Evolutionary conservation across 176 grass and related monocot genomes (phyloP).

Genomic region (Avena atlantica): DNA sequence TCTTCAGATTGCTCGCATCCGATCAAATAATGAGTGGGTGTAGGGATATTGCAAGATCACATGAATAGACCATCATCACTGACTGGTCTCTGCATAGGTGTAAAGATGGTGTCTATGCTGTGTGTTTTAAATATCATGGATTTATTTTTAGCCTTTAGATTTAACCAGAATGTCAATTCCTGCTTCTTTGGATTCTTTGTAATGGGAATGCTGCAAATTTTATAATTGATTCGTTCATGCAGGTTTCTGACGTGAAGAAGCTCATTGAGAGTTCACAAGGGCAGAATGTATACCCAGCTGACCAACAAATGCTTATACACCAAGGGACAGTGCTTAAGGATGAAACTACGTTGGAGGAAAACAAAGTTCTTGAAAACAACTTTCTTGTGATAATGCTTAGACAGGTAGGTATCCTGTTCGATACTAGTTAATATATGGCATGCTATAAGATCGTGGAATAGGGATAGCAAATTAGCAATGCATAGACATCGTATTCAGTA

Average conservation of each 20-base stretch:
- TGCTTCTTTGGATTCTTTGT: conserved; percentile 30
- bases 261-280: conserved; percentile 69
- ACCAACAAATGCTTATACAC: conserved; percentile 88
- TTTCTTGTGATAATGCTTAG: conserved; percentile 91
- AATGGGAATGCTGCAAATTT: neutral
- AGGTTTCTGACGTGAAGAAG: conserved; percentile 81
- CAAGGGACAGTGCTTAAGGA: conserved; percentile 80
- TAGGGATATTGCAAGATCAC: neutral
- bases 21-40: neutral
- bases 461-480: conserved; percentile 3
- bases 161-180: neutral
- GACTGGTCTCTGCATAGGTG: neutral
- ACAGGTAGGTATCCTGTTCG: conserved; percentile 56
- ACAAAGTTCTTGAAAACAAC: conserved; percentile 73
- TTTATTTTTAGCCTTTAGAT: neutral
- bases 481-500: neutral
- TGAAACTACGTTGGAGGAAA: conserved; percentile 75
- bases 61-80: neutral
- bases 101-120: neutral
- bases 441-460: neutral
- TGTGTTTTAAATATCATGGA: neutral
- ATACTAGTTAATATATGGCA: conserved; percentile 1
- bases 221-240: conserved; percentile 39
- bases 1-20: neutral
- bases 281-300: conserved; percentile 71